These are phyloP conservation scores for Boletales sp. DNA, from an alignment of 768 basidiomycete species.

Conservation along the genomic window DNA sequence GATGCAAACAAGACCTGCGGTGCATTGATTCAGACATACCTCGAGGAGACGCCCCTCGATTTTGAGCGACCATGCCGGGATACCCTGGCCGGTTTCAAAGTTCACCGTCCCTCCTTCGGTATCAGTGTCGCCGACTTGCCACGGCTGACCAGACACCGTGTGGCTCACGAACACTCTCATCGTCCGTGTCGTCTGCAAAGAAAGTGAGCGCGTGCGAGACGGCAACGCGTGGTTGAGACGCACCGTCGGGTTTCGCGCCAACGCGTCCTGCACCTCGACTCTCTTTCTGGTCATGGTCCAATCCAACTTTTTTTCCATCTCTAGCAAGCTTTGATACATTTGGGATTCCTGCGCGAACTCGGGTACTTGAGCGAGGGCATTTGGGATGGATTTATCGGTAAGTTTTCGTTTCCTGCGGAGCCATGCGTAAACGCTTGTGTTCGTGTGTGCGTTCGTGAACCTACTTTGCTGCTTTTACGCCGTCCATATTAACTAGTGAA, in stretches of 20 bases:
- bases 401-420: conserved; percentile 66
- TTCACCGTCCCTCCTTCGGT: conserved; percentile 39
- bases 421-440: background rate
- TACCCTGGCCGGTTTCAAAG: conserved; percentile 82
- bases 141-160: conserved; percentile 77
- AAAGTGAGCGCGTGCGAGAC: background rate
- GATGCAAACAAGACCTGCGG: background rate
- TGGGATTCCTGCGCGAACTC: conserved; percentile 77
- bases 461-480: conserved; percentile 35
- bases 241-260: conserved; percentile 66
- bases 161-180: conserved; percentile 86
- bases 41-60: conserved; percentile 86
- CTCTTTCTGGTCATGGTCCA: conserved; percentile 93
- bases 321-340: conserved; percentile 83
- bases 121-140: conserved; percentile 59
- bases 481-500: conserved; percentile 19
- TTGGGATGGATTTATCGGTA: conserved; percentile 75
- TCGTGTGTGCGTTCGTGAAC: background rate
- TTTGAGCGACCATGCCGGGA: conserved; percentile 85
- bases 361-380: conserved; percentile 68
- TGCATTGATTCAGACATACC: conserved; percentile 37
- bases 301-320: conserved; percentile 88
- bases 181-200: conserved; percentile 71
- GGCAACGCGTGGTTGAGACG: conserved; percentile 1
- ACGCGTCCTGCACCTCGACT: conserved; percentile 88